phyloP scores from a whole-genome alignment of 768 basidiomycete species.

The Gelatoporia subvermispora region DNA sequence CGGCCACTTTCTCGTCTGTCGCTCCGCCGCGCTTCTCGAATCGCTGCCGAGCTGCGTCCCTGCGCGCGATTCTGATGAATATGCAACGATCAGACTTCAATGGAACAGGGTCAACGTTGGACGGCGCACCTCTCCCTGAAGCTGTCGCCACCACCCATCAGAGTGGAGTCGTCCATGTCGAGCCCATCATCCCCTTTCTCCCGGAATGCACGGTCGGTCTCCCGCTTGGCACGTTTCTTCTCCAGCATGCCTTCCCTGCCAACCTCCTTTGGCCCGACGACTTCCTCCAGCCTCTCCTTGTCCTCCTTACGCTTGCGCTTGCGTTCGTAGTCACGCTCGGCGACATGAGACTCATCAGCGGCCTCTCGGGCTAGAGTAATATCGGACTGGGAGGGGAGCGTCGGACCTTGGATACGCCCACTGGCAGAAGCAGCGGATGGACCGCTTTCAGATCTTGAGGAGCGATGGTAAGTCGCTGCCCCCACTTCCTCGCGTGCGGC shows the following conservation, averaged over 20 bases:
- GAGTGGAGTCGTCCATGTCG: conserved; percentile 72
- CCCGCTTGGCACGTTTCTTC: conserved; percentile 74
- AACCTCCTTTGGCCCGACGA: conserved; percentile 74
- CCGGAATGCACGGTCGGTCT: conserved; percentile 63
- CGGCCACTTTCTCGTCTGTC: conserved; percentile 47
- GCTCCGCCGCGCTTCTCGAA: conserved; percentile 40
- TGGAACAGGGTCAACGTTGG: background rate
- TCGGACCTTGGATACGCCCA: conserved; percentile 58
- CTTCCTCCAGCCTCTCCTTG: conserved; percentile 68
- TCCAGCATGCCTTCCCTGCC: conserved; percentile 84
- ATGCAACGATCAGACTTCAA: background rate
- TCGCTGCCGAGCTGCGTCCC: conserved; percentile 67
- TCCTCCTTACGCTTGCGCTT: conserved; percentile 65
- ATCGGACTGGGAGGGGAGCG: conserved; percentile 66
- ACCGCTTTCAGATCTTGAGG: conserved; percentile 7
- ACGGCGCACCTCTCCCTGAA: conserved; percentile 65
- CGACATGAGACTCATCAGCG: conserved; percentile 43
- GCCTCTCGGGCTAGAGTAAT: conserved; percentile 66
- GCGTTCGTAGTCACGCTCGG: conserved; percentile 52
- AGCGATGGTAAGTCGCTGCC: conserved; percentile 34
- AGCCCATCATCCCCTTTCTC: conserved; percentile 70
- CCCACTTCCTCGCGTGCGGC: conserved; percentile 56
- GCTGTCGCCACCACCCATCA: conserved; percentile 81
- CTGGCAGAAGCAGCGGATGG: conserved; percentile 11
- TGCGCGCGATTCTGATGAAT: conserved; percentile 54